A percentile compares a stretch with the other conserved stretches of the same genome.
phyloP scores from a whole-genome alignment of 768 basidiomycete genomes.

The Tephrocybe sp. region DNA sequence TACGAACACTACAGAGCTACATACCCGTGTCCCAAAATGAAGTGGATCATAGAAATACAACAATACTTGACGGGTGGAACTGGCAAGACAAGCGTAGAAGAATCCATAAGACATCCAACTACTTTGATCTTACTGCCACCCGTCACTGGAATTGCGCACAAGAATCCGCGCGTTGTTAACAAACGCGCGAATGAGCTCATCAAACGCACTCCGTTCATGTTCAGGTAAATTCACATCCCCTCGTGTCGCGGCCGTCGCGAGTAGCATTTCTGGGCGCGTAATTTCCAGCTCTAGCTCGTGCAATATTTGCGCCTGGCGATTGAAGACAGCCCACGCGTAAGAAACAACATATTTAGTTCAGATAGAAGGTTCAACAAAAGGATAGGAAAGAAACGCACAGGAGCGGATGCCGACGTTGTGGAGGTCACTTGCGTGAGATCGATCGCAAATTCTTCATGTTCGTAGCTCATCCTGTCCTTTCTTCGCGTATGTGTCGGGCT shows the following conservation, averaged over 20 bases:
- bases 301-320: constrained; percentile 58
- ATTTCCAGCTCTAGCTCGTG: constrained; percentile 95
- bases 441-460: constrained; percentile 90
- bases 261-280: constrained; percentile 66
- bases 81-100: not conserved
- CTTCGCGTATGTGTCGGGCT: constrained; percentile 57
- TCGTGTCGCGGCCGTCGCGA: constrained; percentile 71
- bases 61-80: no score
- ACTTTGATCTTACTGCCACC: constrained; percentile 36
- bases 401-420: constrained; percentile 41
- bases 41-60: not conserved
- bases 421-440: constrained; percentile 93
- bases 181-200: constrained; percentile 89
- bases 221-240: constrained; percentile 59
- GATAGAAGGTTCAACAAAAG: no score
- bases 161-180: constrained; percentile 93
- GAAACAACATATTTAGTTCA: no score
- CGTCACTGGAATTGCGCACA: constrained; percentile 70
- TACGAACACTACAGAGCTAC: not conserved
- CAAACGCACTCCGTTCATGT: constrained; percentile 73
- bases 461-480: constrained; percentile 92
- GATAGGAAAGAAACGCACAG: constrained; percentile 41
- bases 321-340: no score
- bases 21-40: not conserved
- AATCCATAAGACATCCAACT: no score